Base-by-base conservation (phyloP, 257 asterid species). In the Verbascum thapsus region DNA sequence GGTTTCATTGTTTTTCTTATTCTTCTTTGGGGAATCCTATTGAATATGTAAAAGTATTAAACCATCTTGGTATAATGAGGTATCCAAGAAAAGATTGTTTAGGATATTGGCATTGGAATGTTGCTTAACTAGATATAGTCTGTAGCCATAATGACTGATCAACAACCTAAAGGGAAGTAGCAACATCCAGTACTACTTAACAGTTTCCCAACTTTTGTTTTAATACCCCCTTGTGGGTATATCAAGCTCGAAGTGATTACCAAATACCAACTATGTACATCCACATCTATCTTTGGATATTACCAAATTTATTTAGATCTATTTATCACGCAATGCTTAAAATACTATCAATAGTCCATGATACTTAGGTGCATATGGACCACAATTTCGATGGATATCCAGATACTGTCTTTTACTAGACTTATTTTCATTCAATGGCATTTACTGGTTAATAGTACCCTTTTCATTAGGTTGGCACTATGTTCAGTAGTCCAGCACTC, bases 141-240 rank as follows among this genome's bases (percentile, higher is more conserved):
- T 35, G 58, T 32, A 35, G 26, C 19, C 13, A 67, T 47, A 18
- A 19, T 55, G 52, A 37, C 53, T 57, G 35, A 22, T 43, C 45
- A 8, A 9, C 49, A 62, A 12, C 37, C 37, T 48, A 47, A 45
- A 22, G 38, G 30, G 35, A 48, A 35, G 32, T 26, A 2, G 3
- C 32, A 26, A 26, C 3, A 26, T 26, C 58, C 23, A 13, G 20
- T 40, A 47, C 23, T 17, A 61, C 37, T 44, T 38, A 45, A 47
- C 19, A 12, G 5, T 61, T 34, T 17, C 12, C 5, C 20, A 51
- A 26, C 32, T 19, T 34, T 62, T 40, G 34, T 13, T 2, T 22
- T 42, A 10, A 15, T 16, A 10, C 16, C 16, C 58, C 39, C 58
- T 52, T 26, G 6, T 16, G 3, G n/a, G 58, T 37, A 22, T 22